A percentile compares a stretch with the other conserved stretches of the same genome.
Conservation (phyloP, 2,329 filamentous ascomycete species). For the Metarhizium robertsii region DNA sequence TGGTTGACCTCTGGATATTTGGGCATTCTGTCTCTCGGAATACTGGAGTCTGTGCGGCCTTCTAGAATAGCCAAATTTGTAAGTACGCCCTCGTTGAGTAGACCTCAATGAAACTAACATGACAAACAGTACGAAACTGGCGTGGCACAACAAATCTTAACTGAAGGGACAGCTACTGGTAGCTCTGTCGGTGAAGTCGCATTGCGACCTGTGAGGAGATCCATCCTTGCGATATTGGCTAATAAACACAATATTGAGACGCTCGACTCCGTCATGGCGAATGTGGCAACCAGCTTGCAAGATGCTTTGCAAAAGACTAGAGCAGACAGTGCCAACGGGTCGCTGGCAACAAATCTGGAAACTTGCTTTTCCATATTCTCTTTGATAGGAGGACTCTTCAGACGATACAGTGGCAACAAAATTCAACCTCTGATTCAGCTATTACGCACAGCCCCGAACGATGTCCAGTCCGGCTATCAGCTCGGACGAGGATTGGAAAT, state of each 20-base stretch:
- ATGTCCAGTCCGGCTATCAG: conserved; percentile 23
- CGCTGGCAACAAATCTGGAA: not conserved
- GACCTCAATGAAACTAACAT: conserved; percentile 3
- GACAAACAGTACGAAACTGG: conserved; percentile 24
- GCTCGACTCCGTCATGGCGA: conserved; percentile 14
- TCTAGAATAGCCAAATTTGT: conserved; percentile 25
- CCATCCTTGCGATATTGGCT: conserved; percentile 31
- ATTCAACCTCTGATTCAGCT: conserved; percentile 24
- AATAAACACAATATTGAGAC: conserved; percentile 35
- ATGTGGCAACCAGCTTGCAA: conserved; percentile 17
- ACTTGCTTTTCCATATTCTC: conserved; percentile 21
- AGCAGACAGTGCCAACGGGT: not conserved
- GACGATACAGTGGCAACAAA: conserved; percentile 27
- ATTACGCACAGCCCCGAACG: conserved; percentile 24
- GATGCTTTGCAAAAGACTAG: conserved; percentile 10
- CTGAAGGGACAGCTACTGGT: conserved; percentile 15
- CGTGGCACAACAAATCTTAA: conserved; percentile 25
- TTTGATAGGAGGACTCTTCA: conserved; percentile 27
- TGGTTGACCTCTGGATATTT: conserved; percentile 22
- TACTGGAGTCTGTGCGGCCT: conserved; percentile 27
- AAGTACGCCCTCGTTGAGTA: conserved; percentile 7
- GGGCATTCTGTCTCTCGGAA: conserved; percentile 28
- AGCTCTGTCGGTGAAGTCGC: conserved; percentile 5
- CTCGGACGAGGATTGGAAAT: conserved; percentile 33
- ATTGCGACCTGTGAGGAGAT: conserved; percentile 19